phyloP scores from a whole-genome alignment of 176 grass and related monocot genomes.

The Oryza coarctata region DNA sequence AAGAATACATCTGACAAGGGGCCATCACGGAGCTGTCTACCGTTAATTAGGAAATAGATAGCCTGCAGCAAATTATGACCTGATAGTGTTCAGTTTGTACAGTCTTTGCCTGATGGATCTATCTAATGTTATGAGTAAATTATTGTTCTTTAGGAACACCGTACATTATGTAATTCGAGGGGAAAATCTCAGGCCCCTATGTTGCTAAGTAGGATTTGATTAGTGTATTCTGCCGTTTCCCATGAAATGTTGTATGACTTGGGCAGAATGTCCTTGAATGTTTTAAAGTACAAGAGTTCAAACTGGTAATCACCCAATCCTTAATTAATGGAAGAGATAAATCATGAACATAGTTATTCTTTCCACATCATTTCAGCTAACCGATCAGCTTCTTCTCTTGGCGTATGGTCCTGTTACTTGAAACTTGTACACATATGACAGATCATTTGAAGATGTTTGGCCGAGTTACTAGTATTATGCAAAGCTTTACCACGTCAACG shows the following conservation, averaged over 20 bases:
- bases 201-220: not conserved
- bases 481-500: not conserved
- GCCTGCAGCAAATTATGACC: slow-evolving; percentile 9
- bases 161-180: not conserved
- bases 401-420: not conserved
- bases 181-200: not conserved
- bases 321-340: not conserved
- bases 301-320: not conserved
- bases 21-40: not conserved
- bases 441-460: not conserved
- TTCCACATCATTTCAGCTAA: not conserved
- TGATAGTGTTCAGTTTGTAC: slow-evolving; percentile 31
- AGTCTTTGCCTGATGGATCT: slow-evolving; percentile 16
- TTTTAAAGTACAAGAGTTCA: not conserved
- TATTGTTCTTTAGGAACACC: slow-evolving; percentile 14
- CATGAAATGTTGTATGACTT: not conserved
- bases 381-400: not conserved
- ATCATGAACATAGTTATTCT: not conserved
- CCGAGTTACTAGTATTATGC: not conserved
- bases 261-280: not conserved
- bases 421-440: not conserved
- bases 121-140: slow-evolving; percentile 14
- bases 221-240: not conserved
- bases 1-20: not conserved
- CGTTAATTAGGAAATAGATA: slow-evolving; percentile 28